Base-by-base conservation (phyloP, 164 flowering plant species). In the Tinospora cordifolia region DNA sequence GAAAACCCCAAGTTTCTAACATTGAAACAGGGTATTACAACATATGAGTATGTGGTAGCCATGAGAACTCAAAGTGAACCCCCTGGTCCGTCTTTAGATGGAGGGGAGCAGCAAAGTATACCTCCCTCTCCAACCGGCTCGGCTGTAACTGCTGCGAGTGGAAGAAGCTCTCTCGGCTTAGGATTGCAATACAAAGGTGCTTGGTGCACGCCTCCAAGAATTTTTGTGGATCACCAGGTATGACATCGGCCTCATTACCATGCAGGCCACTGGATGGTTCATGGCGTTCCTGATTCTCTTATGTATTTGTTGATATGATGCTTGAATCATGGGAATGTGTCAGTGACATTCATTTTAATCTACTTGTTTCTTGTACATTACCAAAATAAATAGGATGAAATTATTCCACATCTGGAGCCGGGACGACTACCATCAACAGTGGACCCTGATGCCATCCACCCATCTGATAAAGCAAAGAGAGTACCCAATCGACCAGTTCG, bases 201-300 rank as follows among this genome's bases (percentile, higher is more conserved):
- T 78, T 93, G 94, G 96, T 93, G 98, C 74, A 93, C 97, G 25
- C 97, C 98, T 25, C 97, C 98, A 39, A 87, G 97, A 81, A 85
- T 93, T 65, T 93, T 93, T 73, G 85, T 93, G 88, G 97, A 93
- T 66, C 89, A 90, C 76, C 96, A 84, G 92, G 96, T 92, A 83
- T 8, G 60, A 65, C 11, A 54, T 36, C 57, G 10, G 11, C 17
- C 41, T 51, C 21, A 19, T 17, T 51, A 51, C 21, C 59, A 51
- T 51, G 59, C n/a, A 51, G 59, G 21, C 8, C 19, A 17, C 0
- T 30, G 36, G 36, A 30, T 30, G 36, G 36, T 30, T 30, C 36
- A 30, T 2, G 36, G 36, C 4, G 36, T 10, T 44, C 47, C 13
- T 44, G 14, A 44, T 44, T 44, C 12, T 44, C 47, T 0, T 9